These are phyloP conservation scores for Orbilia brochopaga DNA, from an alignment of 2,329 filamentous ascomycete species.

Conservation along the genomic window DNA sequence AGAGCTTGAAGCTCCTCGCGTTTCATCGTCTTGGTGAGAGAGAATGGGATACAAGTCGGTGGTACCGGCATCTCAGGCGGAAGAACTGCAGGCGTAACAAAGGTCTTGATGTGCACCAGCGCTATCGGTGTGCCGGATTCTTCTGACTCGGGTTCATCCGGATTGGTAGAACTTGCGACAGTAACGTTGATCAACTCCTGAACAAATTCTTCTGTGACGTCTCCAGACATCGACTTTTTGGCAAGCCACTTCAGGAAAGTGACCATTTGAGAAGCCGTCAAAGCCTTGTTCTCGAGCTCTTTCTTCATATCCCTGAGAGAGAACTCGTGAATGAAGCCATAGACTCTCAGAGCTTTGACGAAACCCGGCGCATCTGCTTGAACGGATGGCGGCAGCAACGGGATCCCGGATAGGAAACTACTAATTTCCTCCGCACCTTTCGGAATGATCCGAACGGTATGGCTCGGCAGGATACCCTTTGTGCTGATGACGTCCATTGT, in stretches of 20 bases:
- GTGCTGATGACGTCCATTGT: constrained; percentile 88
- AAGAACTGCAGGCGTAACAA: constrained; percentile 77
- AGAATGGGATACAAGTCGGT: constrained; percentile 79
- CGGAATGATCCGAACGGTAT: constrained; percentile 76
- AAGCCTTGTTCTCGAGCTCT: constrained; percentile 80
- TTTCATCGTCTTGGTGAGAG: constrained; percentile 75
- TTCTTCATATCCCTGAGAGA: constrained; percentile 83
- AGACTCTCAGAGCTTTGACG: constrained; percentile 78
- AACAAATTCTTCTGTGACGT: constrained; percentile 73
- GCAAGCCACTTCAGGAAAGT: constrained; percentile 86
- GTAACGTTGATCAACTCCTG: constrained; percentile 77
- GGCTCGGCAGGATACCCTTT: constrained; percentile 81
- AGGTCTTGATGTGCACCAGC: constrained; percentile 75
- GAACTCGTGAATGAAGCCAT: constrained; percentile 84
- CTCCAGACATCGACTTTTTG: constrained; percentile 71
- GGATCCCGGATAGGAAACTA: constrained; percentile 85
- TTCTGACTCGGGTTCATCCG: constrained; percentile 51
- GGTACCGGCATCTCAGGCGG: constrained; percentile 82
- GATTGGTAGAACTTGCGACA: constrained; percentile 65
- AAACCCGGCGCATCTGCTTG: constrained; percentile 72
- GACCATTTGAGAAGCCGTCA: constrained; percentile 76
- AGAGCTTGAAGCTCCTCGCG: constrained; percentile 75
- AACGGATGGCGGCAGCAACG: constrained; percentile 79
- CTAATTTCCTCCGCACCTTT: constrained; percentile 68
- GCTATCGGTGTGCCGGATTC: constrained; percentile 70